Conservation (phyloP, 1,139 yeast genomes). For the Pichia sp. region DNA sequence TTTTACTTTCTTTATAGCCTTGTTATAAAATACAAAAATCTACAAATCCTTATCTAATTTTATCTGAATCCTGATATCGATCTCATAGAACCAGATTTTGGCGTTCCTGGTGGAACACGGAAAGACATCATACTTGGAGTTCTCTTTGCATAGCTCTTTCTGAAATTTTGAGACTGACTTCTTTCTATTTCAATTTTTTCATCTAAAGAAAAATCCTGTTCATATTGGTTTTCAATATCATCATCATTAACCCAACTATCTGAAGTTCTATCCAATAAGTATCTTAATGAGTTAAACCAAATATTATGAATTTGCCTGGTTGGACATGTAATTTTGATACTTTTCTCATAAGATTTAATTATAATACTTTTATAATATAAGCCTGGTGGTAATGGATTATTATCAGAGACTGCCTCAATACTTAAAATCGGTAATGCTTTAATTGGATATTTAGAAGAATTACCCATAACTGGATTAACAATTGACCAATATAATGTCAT, state of each 20-base stretch:
- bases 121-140: neutral
- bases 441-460: conserved; percentile 59
- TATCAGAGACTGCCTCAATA: conserved; percentile 76
- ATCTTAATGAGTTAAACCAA: conserved; percentile 84
- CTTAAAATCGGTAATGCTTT: conserved; percentile 77
- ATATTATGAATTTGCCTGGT: conserved; percentile 84
- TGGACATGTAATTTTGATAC: conserved; percentile 79
- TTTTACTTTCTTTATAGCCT: no score
- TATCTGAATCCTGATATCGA: neutral
- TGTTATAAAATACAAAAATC: no score
- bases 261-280: conserved; percentile 62
- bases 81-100: neutral
- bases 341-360: conserved; percentile 62
- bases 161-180: conserved; percentile 16
- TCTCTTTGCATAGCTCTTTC: conserved; percentile 22
- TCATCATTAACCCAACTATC: conserved; percentile 42
- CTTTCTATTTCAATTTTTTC: conserved; percentile 26
- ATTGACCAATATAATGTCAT: conserved; percentile 87
- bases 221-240: conserved; percentile 27
- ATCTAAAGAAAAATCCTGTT: conserved; percentile 24
- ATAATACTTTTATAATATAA: conserved; percentile 79
- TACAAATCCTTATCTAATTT: no score
- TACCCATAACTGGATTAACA: conserved; percentile 70
- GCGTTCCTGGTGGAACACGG: conserved; percentile 1
- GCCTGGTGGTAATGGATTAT: conserved; percentile 88